Evolutionary conservation across 2,329 filamentous ascomycete species (phyloP).

Genomic region (Fusarium sp.): DNA sequence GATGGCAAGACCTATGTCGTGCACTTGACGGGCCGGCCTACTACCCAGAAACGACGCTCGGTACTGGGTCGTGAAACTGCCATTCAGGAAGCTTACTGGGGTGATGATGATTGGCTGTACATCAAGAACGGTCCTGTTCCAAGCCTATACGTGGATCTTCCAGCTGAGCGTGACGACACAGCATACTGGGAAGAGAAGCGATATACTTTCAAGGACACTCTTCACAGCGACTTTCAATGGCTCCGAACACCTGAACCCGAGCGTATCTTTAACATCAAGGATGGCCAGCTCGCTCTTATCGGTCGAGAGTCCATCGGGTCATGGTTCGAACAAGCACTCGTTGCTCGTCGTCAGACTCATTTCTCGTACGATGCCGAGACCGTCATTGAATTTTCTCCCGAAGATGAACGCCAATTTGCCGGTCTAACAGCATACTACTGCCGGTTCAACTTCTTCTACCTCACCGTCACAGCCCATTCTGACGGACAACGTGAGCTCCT

Average conservation of each 20-base stretch:
- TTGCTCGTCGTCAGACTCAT: constrained; percentile 66
- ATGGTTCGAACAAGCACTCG: constrained; percentile 69
- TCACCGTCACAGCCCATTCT: constrained; percentile 67
- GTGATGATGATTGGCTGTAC: constrained; percentile 70
- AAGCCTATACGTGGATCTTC: constrained; percentile 64
- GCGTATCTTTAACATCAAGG: constrained; percentile 59
- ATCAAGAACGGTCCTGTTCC: constrained; percentile 69
- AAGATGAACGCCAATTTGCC: constrained; percentile 70
- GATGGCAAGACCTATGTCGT: constrained; percentile 66
- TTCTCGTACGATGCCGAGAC: constrained; percentile 73
- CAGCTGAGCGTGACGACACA: constrained; percentile 59
- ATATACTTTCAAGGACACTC: constrained; percentile 60
- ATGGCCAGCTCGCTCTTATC: constrained; percentile 58
- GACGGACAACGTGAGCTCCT: constrained; percentile 69
- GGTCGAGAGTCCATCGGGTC: constrained; percentile 67
- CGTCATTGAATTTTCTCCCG: constrained; percentile 62
- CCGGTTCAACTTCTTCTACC: constrained; percentile 74
- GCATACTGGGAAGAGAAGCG: constrained; percentile 62
- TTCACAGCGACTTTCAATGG: constrained; percentile 68
- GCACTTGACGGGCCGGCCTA: constrained; percentile 64
- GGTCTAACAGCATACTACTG: constrained; percentile 72
- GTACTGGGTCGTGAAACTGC: constrained; percentile 67
- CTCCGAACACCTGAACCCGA: constrained; percentile 66
- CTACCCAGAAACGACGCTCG: constrained; percentile 63
- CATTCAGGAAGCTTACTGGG: constrained; percentile 71